A percentile compares a stretch with the other conserved stretches of the same genome.
These are phyloP conservation scores for Moesziomyces sp. DNA, from an alignment of 1,284 basidiomycete species.

Conservation along the genomic window DNA sequence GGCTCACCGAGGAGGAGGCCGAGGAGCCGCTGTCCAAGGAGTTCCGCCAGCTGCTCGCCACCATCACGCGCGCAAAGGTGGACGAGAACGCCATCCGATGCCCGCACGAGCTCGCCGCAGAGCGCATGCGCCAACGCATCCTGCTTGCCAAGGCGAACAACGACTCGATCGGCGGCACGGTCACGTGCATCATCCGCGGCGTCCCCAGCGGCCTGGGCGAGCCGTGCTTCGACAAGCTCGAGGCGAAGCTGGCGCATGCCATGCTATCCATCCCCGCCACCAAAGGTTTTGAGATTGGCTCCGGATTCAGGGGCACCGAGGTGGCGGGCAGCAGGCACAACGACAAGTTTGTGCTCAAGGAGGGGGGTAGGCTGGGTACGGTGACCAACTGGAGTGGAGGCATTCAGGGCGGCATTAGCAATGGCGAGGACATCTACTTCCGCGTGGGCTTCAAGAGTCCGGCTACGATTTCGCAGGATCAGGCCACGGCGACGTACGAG, in stretches of 20 bases:
- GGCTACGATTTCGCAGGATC: conserved; percentile 94
- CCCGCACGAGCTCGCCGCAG: conserved; percentile 86
- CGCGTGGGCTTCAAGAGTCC: conserved; percentile 97
- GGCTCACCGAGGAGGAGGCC: conserved; percentile 76
- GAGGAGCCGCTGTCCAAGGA: conserved; percentile 85
- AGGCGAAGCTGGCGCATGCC: conserved; percentile 93
- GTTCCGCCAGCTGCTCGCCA: conserved; percentile 82
- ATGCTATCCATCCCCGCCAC: conserved; percentile 99
- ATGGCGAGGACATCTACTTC: conserved; percentile 98
- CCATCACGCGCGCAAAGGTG: conserved; percentile 85
- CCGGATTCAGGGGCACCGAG: conserved; percentile 95
- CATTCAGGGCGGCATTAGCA: conserved; percentile 96
- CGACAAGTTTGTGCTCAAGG: conserved; percentile 81
- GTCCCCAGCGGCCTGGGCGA: conserved; percentile 92
- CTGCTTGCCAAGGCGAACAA: conserved; percentile 87
- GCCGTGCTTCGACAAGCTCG: conserved; percentile 98
- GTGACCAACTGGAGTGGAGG: conserved; percentile 96
- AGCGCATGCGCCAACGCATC: conserved; percentile 93
- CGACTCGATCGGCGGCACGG: conserved; percentile 96
- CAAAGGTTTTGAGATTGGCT: conserved; percentile 97
- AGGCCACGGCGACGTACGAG: conserved; percentile 90
- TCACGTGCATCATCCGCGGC: conserved; percentile 94
- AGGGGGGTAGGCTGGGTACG: conserved; percentile 81
- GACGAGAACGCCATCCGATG: conserved; percentile 90
- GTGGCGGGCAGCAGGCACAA: conserved; percentile 94